Conservation (phyloP, 768 basidiomycete genomes). For the Lenzites betulinus region DNA sequence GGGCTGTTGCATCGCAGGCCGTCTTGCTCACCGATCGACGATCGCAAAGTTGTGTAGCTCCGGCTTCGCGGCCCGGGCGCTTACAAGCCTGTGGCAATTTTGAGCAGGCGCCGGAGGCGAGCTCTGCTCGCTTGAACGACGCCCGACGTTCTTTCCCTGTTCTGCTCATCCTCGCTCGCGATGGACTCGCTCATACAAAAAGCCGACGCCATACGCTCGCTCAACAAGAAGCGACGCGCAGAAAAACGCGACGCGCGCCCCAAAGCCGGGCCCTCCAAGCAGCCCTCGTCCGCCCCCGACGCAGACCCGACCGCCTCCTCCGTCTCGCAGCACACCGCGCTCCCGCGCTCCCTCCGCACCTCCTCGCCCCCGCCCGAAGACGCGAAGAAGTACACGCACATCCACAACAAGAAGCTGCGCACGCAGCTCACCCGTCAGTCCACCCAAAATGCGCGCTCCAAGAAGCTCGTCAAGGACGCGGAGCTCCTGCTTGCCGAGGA, state of each 20-base stretch:
- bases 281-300: neutral
- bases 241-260: conserved; percentile 21
- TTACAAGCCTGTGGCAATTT: conserved; percentile 6
- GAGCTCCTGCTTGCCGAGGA: conserved; percentile 72
- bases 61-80: neutral
- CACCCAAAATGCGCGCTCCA: conserved; percentile 59
- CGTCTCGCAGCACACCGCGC: conserved; percentile 44
- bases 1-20: too few species aligned
- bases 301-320: conserved; percentile 26
- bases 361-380: conserved; percentile 48
- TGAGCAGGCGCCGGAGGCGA: neutral
- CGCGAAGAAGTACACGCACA: conserved; percentile 55
- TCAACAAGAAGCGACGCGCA: conserved; percentile 37
- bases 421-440: conserved; percentile 65
- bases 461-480: conserved; percentile 66
- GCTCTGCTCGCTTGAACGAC: neutral
- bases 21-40: too few species aligned
- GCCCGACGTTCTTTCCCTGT: neutral
- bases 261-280: conserved; percentile 17
- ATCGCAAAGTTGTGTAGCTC: too few species aligned
- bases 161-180: neutral
- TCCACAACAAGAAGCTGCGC: conserved; percentile 77
- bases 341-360: conserved; percentile 70
- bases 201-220: conserved; percentile 57
- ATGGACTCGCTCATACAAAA: conserved; percentile 80